Conservation (phyloP, 2,329 filamentous ascomycete species). For the Pseudocercospora fijiensis region DNA sequence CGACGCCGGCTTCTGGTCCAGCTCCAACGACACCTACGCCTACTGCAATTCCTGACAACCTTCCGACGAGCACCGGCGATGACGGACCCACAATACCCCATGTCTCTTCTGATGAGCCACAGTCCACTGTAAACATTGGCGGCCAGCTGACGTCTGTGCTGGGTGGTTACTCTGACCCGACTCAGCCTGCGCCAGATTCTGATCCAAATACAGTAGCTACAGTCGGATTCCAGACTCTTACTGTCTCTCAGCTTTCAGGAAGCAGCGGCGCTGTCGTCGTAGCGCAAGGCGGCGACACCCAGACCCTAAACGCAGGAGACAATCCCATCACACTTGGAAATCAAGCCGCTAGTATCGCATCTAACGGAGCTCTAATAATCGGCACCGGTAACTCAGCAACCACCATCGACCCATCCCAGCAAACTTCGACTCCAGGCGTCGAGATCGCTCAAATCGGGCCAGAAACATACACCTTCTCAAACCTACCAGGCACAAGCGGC, state of each 20-base stretch:
- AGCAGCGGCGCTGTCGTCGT: background rate
- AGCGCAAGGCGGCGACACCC: background rate
- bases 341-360: background rate
- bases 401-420: background rate
- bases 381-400: conserved; percentile 5
- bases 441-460: background rate
- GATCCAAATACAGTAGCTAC: background rate
- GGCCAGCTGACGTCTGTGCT: background rate
- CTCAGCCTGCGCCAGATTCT: background rate
- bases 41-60: background rate
- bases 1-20: conserved; percentile 7
- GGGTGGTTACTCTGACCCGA: background rate
- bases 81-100: background rate
- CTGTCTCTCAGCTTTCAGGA: background rate
- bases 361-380: background rate
- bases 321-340: background rate
- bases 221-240: background rate
- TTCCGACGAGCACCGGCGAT: background rate
- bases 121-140: background rate
- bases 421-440: background rate
- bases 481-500: background rate
- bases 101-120: background rate
- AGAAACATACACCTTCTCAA: background rate
- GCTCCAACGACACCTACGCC: background rate
- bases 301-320: background rate